Conservation (phyloP, 805 yeast genomes). For the Teunomyces funiuensis region DNA sequence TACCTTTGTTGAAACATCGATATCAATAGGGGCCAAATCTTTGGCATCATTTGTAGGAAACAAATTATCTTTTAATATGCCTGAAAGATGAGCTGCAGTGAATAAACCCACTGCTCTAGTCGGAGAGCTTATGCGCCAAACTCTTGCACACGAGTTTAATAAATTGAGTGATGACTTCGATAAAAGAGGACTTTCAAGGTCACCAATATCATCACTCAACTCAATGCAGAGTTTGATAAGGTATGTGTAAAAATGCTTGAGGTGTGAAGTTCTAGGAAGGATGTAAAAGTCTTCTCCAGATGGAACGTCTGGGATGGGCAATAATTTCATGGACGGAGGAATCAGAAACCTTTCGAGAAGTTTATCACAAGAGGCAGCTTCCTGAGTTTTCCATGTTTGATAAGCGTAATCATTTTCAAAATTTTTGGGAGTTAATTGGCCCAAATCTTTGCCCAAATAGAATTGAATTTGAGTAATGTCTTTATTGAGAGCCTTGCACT, state of each 20-base stretch:
- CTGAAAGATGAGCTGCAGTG: constrained; percentile 45
- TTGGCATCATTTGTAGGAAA: constrained; percentile 15
- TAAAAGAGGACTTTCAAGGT: constrained; percentile 22
- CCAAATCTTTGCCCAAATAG: constrained; percentile 38
- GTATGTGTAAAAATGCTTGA: constrained; percentile 40
- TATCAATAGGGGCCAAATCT: constrained; percentile 32
- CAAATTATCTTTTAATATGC: constrained; percentile 27
- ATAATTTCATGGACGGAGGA: constrained; percentile 30
- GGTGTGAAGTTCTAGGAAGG: constrained; percentile 30
- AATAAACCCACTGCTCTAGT: constrained; percentile 51
- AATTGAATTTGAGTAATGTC: constrained; percentile 35
- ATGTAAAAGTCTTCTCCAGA: constrained; percentile 38
- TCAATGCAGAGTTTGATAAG: constrained; percentile 45
- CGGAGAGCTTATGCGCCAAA: constrained; percentile 59
- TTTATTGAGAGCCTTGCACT: constrained; percentile 38
- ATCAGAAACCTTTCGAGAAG: constrained; percentile 30
- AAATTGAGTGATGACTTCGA: constrained; percentile 46
- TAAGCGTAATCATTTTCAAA: constrained; percentile 26
- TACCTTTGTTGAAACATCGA: constrained; percentile 23
- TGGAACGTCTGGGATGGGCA: constrained; percentile 33
- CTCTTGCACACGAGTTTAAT: constrained; percentile 43
- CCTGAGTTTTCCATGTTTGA: constrained; percentile 34
- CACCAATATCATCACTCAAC: constrained; percentile 25
- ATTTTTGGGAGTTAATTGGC: constrained; percentile 32
- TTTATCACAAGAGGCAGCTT: constrained; percentile 20